phyloP scores from a whole-genome alignment of 495 filamentous ascomycete genomes.

The Lentithecium fluviatile region DNA sequence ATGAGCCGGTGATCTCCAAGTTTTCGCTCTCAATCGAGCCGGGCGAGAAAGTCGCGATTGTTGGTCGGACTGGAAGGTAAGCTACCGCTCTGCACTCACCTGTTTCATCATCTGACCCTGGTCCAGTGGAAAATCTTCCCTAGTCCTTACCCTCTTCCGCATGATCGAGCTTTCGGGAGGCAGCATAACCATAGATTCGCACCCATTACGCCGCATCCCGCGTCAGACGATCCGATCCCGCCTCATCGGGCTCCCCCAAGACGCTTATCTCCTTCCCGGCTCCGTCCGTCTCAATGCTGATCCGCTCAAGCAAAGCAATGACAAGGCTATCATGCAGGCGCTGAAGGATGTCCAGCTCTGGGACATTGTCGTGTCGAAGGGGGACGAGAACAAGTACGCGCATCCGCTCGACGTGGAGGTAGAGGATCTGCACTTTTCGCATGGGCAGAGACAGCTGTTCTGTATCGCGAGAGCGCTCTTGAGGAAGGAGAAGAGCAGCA shows the following conservation, averaged over 20 bases:
- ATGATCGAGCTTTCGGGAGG: slow-evolving; percentile 51
- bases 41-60: slow-evolving; percentile 60
- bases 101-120: background rate
- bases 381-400: slow-evolving; percentile 26
- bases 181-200: slow-evolving; percentile 50
- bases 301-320: slow-evolving; percentile 31
- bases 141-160: slow-evolving; percentile 55
- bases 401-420: slow-evolving; percentile 51
- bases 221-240: slow-evolving; percentile 50
- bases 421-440: slow-evolving; percentile 52
- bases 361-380: slow-evolving; percentile 42
- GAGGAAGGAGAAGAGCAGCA: slow-evolving; percentile 17
- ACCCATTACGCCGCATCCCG: slow-evolving; percentile 50
- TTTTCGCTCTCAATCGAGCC: slow-evolving; percentile 52
- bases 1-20: slow-evolving; percentile 48
- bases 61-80: slow-evolving; percentile 36
- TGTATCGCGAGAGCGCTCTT: slow-evolving; percentile 63
- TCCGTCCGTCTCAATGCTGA: slow-evolving; percentile 39
- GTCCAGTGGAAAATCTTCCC: slow-evolving; percentile 51
- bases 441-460: slow-evolving; percentile 65
- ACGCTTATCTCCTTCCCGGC: slow-evolving; percentile 55
- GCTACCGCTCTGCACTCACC: background rate
- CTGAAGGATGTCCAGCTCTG: slow-evolving; percentile 39
- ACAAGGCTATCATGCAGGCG: slow-evolving; percentile 36
- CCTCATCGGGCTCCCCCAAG: slow-evolving; percentile 57